A percentile compares a stretch with the other conserved stretches of the same genome.
phyloP scores from a whole-genome alignment of 139 green algal genomes.

The Chlorella vulgaris region DNA sequence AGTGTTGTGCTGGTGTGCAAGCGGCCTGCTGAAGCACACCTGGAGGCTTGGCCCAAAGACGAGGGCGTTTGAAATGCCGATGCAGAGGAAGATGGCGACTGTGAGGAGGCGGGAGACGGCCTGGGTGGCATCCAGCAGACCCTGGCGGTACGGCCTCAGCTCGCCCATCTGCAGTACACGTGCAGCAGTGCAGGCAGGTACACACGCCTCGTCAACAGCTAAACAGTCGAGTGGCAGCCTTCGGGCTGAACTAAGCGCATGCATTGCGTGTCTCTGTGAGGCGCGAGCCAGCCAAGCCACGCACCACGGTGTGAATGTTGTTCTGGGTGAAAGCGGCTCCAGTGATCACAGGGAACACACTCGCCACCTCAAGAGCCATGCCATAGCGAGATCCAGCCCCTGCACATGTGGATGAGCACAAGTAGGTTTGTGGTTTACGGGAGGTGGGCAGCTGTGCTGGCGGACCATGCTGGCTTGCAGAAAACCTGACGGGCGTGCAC shows the following conservation, averaged over 20 bases:
- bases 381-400: neutral
- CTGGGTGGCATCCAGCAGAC: conserved; percentile 1
- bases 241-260: no score
- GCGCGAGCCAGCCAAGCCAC: no score
- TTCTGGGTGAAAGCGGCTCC: conserved; percentile 23
- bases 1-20: no score
- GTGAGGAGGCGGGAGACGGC: neutral
- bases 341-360: conserved; percentile 10
- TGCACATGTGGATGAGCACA: neutral
- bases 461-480: no score
- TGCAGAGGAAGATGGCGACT: conserved; percentile 10
- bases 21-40: conserved; percentile 1
- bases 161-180: conserved; percentile 9
- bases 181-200: neutral
- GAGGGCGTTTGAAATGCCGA: neutral
- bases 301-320: conserved; percentile 27
- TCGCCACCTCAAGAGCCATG: conserved; percentile 1
- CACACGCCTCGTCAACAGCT: neutral
- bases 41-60: conserved; percentile 8
- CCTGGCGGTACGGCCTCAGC: conserved; percentile 21
- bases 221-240: no score
- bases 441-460: no score
- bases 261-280: neutral
- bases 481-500: no score
- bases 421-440: no score